These are phyloP conservation scores for Luzula sylvatica DNA, from an alignment of 176 grass and related monocot genomes.

Conservation along the genomic window DNA sequence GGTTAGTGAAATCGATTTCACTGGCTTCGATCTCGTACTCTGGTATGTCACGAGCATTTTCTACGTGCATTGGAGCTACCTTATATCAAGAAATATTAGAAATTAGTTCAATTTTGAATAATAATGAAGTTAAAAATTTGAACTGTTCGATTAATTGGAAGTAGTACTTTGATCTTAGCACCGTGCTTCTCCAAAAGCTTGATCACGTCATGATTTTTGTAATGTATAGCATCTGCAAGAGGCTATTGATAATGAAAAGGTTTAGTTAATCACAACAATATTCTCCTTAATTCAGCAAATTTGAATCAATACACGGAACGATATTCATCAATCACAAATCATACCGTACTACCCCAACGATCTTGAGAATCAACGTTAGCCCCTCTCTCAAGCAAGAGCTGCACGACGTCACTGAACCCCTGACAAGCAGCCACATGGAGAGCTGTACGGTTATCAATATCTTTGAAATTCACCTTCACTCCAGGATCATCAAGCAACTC, in stretches of 20 bases:
- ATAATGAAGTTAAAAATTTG: background rate
- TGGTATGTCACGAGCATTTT: slow-evolving; percentile 59
- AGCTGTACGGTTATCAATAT: slow-evolving; percentile 79
- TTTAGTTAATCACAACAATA: background rate
- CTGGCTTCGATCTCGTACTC: slow-evolving; percentile 72
- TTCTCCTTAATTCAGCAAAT: background rate
- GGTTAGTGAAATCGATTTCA: slow-evolving; percentile 76
- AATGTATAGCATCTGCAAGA: slow-evolving; percentile 96
- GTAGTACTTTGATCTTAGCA: slow-evolving; percentile 52
- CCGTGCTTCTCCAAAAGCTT: slow-evolving; percentile 83
- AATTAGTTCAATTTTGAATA: background rate
- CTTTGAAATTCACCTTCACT: slow-evolving; percentile 67
- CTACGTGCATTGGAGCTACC: slow-evolving; percentile 73
- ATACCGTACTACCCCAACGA: slow-evolving; percentile 82
- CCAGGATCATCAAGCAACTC: slow-evolving; percentile 50
- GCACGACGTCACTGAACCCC: slow-evolving; percentile 46
- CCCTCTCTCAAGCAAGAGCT: slow-evolving; percentile 49
- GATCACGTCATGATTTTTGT: slow-evolving; percentile 81
- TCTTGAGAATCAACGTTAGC: slow-evolving; percentile 55
- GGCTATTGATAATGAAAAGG: slow-evolving; percentile 48
- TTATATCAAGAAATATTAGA: slow-evolving; percentile 29
- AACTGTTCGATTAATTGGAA: background rate
- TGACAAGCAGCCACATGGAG: slow-evolving; percentile 87
- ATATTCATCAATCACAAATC: background rate
- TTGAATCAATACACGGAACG: background rate